A percentile compares a stretch with the other conserved stretches of the same genome.
Conservation (phyloP, 768 basidiomycete species). For the Tricholoma hemisulphureum region DNA sequence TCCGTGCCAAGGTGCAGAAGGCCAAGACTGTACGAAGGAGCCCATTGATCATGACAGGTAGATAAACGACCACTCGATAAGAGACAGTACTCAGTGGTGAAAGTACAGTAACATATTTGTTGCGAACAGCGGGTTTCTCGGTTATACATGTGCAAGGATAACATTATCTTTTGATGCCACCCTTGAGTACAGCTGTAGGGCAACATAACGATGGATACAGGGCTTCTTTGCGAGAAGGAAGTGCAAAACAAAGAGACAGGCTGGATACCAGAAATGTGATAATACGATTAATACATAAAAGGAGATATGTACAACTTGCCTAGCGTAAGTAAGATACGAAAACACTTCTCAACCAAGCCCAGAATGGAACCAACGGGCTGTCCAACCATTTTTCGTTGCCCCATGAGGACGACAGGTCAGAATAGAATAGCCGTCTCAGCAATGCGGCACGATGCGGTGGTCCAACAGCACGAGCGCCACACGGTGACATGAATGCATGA, state of each 20-base stretch:
- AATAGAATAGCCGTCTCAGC: too few species aligned
- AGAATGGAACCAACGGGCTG: neutral
- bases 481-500: too few species aligned
- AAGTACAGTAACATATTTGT: neutral
- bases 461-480: too few species aligned
- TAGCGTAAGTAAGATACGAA: conserved; percentile 10
- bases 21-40: too few species aligned
- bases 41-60: too few species aligned
- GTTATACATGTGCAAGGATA: neutral
- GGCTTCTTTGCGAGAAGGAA: conserved; percentile 24
- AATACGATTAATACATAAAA: neutral
- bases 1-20: too few species aligned
- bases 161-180: neutral
- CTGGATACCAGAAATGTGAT: too few species aligned
- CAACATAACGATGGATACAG: conserved; percentile 35
- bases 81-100: too few species aligned
- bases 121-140: neutral
- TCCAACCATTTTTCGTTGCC: neutral
- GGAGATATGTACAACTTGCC: neutral
- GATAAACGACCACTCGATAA: too few species aligned
- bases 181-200: conserved; percentile 14
- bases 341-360: neutral
- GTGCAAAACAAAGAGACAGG: conserved; percentile 36
- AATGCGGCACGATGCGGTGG: too few species aligned
- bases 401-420: too few species aligned